phyloP scores from a whole-genome alignment of 75 land plant species.

The Selaginella moellendorffii region DNA sequence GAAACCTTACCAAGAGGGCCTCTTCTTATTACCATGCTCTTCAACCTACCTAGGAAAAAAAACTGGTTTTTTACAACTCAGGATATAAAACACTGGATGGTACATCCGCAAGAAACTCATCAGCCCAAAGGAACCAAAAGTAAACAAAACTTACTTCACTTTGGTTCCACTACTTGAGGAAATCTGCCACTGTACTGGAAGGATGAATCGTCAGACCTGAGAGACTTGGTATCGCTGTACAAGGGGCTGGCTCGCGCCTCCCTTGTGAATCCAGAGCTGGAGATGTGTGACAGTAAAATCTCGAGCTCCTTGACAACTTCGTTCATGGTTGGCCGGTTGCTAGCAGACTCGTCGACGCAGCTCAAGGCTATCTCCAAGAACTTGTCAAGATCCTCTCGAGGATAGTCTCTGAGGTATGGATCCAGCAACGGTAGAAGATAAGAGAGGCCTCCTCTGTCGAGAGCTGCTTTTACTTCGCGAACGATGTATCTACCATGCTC shows the following conservation, averaged over 20 bases:
- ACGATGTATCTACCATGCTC: conserved; percentile 63
- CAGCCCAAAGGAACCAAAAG: no score
- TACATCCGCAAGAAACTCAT: no score
- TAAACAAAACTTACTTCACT: no score
- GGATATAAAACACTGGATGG: no score
- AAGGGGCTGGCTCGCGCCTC: not conserved
- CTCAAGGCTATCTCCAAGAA: conserved; percentile 48
- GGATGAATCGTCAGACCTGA: not conserved
- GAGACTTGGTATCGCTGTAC: not conserved
- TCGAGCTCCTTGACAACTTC: conserved; percentile 68
- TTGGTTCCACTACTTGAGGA: not conserved
- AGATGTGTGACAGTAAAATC: not conserved
- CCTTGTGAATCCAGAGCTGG: not conserved
- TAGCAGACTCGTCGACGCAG: conserved; percentile 49
- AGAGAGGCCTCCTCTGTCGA: conserved; percentile 35
- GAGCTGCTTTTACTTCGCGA: conserved; percentile 32
- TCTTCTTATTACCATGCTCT: no score
- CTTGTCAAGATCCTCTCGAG: conserved; percentile 25
- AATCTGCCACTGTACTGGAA: not conserved
- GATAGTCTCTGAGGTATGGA: conserved; percentile 25
- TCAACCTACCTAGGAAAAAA: no score
- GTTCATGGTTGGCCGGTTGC: conserved; percentile 50
- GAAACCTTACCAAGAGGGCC: no score
- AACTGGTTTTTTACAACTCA: no score
- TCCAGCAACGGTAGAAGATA: conserved; percentile 30